Conservation (phyloP, 768 basidiomycete species). For the Mycena belliarum region DNA sequence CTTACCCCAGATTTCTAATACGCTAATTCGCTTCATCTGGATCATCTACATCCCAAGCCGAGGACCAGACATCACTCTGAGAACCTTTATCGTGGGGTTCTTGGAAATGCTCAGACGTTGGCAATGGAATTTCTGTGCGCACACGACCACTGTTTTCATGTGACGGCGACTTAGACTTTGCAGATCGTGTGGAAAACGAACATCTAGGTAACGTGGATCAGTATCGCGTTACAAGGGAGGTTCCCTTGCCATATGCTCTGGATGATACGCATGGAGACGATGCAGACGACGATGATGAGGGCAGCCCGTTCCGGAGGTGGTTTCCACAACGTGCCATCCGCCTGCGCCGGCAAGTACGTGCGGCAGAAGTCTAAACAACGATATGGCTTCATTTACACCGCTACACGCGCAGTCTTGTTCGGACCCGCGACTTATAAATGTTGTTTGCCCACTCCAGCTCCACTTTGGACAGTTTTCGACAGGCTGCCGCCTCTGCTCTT, state of each 20-base stretch:
- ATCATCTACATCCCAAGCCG: constrained; percentile 66
- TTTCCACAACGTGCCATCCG: constrained; percentile 13
- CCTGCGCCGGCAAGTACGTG: constrained; percentile 10
- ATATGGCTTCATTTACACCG: not conserved
- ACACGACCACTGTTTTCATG: not conserved
- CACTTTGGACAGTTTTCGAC: no score
- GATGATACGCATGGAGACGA: constrained; percentile 12
- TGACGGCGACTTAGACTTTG: not conserved
- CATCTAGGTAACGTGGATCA: constrained; percentile 89
- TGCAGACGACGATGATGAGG: constrained; percentile 8
- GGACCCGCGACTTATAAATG: not conserved
- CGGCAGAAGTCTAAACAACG: constrained; percentile 7
- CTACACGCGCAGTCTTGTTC: not conserved
- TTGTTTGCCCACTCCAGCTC: not conserved
- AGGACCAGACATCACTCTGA: constrained; percentile 50
- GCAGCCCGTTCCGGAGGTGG: constrained; percentile 3
- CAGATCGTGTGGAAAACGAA: constrained; percentile 86
- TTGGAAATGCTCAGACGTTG: constrained; percentile 79
- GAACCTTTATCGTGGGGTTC: constrained; percentile 66
- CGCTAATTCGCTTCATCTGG: constrained; percentile 82
- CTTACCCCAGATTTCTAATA: constrained; percentile 69
- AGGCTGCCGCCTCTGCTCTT: no score
- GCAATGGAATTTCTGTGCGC: constrained; percentile 92
- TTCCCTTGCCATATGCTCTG: constrained; percentile 18
- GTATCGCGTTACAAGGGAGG: constrained; percentile 86